Percentiles rank a stretch among this genome's conserved stretches.
phyloP scores from a whole-genome alignment of 2,329 filamentous ascomycete genomes.

The Trichoderma oligosporum region DNA sequence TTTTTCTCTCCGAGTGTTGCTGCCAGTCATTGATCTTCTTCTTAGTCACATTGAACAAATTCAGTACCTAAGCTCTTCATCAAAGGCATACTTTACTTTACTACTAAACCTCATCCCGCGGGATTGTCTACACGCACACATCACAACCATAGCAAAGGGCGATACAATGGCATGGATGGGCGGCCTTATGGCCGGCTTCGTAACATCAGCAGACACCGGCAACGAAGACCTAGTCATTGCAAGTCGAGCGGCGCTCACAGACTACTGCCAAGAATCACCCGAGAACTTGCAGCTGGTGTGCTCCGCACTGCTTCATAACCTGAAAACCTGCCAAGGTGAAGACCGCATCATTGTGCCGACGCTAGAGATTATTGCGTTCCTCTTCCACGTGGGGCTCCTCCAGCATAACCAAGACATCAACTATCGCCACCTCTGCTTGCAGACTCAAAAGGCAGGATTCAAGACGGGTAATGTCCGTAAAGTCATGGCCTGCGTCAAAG shows the following conservation, averaged over 20 bases:
- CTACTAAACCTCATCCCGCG: slow-evolving; percentile 47
- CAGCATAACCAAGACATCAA: slow-evolving; percentile 39
- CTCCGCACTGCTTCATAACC: slow-evolving; percentile 50
- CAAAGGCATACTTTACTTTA: slow-evolving; percentile 54
- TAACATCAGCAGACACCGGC: slow-evolving; percentile 72
- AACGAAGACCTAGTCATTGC: slow-evolving; percentile 71
- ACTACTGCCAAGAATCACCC: slow-evolving; percentile 45
- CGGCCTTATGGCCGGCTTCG: slow-evolving; percentile 61
- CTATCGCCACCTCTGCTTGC: slow-evolving; percentile 59
- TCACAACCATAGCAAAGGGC: slow-evolving; percentile 35
- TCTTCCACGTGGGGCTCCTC: slow-evolving; percentile 62
- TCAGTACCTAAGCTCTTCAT: slow-evolving; percentile 49
- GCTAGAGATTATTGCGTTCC: slow-evolving; percentile 71
- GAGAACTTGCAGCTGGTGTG: slow-evolving; percentile 45
- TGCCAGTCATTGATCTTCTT: no score
- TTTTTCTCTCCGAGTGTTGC: no score
- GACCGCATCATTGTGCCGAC: slow-evolving; percentile 73
- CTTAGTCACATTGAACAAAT: slow-evolving; percentile 38
- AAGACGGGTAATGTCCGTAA: slow-evolving; percentile 80
- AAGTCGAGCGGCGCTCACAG: slow-evolving; percentile 61
- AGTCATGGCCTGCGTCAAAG: slow-evolving; percentile 72
- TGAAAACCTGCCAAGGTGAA: slow-evolving; percentile 51
- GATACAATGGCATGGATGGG: slow-evolving; percentile 42
- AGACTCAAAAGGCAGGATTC: slow-evolving; percentile 74
- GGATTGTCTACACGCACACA: slow-evolving; percentile 35